Evolutionary conservation across 2,329 filamentous ascomycete species (phyloP).

Genomic region (Phyllosticta citriasiana): DNA sequence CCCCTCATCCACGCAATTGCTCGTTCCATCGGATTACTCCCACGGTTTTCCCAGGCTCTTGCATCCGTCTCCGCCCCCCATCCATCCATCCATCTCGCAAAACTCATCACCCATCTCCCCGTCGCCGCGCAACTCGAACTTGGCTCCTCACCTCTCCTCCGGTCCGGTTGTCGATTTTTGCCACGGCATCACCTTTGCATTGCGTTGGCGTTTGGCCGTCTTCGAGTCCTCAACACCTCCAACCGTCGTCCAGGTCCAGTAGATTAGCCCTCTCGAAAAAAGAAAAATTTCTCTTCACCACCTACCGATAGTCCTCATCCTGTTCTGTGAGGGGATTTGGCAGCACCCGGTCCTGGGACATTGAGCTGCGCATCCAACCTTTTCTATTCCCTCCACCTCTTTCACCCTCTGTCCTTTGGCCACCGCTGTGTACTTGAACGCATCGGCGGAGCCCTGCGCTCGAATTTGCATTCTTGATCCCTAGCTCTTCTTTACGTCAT

Average conservation of each 20-base stretch:
- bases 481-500: neutral
- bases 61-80: neutral
- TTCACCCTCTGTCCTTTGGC: too few species aligned
- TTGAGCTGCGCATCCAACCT: neutral
- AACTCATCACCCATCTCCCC: too few species aligned
- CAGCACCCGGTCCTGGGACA: too few species aligned
- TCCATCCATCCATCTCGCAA: neutral
- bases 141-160: too few species aligned
- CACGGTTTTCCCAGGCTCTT: neutral
- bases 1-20: neutral
- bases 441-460: too few species aligned
- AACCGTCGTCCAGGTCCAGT: neutral
- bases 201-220: neutral
- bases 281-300: too few species aligned
- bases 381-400: neutral
- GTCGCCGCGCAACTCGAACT: too few species aligned
- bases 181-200: neutral
- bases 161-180: too few species aligned
- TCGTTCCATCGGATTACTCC: neutral
- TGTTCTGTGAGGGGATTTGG: too few species aligned
- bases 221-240: too few species aligned
- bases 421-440: neutral
- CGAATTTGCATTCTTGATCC: neutral
- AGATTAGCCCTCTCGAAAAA: neutral
- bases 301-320: too few species aligned